These are phyloP conservation scores for Domatiomyces catenatus DNA, from an alignment of 2,329 filamentous ascomycete species.

Conservation along the genomic window DNA sequence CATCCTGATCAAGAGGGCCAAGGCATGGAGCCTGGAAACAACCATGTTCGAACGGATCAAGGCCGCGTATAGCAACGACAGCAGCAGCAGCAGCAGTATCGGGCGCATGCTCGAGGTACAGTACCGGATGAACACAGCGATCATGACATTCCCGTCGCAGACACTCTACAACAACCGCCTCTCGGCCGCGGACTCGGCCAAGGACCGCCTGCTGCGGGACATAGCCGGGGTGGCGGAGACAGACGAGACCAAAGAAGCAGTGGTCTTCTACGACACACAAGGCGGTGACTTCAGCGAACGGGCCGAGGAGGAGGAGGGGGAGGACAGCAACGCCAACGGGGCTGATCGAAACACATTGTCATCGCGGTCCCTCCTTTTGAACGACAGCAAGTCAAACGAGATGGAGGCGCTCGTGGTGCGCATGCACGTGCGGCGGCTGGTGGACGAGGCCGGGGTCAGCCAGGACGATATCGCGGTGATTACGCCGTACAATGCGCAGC, in stretches of 20 bases:
- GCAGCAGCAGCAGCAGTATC: conserved; percentile 33
- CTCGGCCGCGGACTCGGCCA: conserved; percentile 65
- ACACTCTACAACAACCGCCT: conserved; percentile 74
- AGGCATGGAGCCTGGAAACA: conserved; percentile 56
- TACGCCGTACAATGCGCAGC: conserved; percentile 91
- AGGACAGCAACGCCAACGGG: too few species aligned
- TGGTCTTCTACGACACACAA: conserved; percentile 93
- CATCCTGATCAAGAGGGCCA: conserved; percentile 21
- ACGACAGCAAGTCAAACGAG: conserved; percentile 80
- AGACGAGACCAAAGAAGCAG: conserved; percentile 73
- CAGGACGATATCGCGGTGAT: conserved; percentile 81
- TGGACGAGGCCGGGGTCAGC: conserved; percentile 57
- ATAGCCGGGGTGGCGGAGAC: conserved; percentile 58
- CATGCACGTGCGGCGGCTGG: conserved; percentile 58
- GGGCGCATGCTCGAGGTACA: conserved; percentile 94
- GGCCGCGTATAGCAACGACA: conserved; percentile 54
- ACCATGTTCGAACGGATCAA: conserved; percentile 87
- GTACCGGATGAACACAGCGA: conserved; percentile 93
- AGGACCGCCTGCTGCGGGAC: conserved; percentile 56
- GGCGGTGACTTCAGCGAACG: conserved; percentile 82
- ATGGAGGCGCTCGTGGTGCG: conserved; percentile 72
- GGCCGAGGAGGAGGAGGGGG: too few species aligned
- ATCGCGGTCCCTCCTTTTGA: conserved; percentile 39
- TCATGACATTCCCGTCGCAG: conserved; percentile 87
- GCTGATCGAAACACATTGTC: conserved; percentile 41